phyloP scores from a whole-genome alignment of 1,284 basidiomycete species.

The Kalmanozyma brasiliensis region DNA sequence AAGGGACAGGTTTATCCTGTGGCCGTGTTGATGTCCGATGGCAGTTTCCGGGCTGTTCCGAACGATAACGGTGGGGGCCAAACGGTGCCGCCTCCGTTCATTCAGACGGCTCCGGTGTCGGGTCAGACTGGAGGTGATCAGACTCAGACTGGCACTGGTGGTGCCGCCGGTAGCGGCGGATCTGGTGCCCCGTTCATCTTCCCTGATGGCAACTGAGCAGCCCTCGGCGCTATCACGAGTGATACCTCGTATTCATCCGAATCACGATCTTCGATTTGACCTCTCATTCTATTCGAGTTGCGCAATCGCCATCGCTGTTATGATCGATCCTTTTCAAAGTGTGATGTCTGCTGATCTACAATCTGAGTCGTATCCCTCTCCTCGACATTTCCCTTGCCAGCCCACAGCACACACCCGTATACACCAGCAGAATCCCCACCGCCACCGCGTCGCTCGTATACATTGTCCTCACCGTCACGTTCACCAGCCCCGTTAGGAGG shows the following conservation, averaged over 20 bases:
- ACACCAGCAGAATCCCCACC: constrained; percentile 76
- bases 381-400: constrained; percentile 21
- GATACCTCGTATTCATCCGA: not conserved
- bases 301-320: too few species aligned
- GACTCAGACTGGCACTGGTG: not conserved
- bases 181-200: constrained; percentile 7
- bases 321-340: too few species aligned
- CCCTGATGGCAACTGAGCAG: not conserved
- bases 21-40: constrained; percentile 16
- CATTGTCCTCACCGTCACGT: constrained; percentile 84
- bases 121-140: not conserved
- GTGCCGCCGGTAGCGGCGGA: not conserved
- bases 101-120: not conserved
- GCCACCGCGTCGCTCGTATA: constrained; percentile 75
- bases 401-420: constrained; percentile 74
- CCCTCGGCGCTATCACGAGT: too few species aligned
- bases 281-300: not conserved
- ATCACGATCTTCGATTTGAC: not conserved
- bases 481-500: constrained; percentile 84
- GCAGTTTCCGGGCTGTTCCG: not conserved
- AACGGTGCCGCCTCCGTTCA: not conserved
- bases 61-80: not conserved
- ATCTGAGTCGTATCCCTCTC: constrained; percentile 24
- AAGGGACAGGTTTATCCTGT: not conserved
- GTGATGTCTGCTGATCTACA: constrained; percentile 8